Conservation (phyloP, 108 stramenopile species). For the Cyclotella kingstonii region DNA sequence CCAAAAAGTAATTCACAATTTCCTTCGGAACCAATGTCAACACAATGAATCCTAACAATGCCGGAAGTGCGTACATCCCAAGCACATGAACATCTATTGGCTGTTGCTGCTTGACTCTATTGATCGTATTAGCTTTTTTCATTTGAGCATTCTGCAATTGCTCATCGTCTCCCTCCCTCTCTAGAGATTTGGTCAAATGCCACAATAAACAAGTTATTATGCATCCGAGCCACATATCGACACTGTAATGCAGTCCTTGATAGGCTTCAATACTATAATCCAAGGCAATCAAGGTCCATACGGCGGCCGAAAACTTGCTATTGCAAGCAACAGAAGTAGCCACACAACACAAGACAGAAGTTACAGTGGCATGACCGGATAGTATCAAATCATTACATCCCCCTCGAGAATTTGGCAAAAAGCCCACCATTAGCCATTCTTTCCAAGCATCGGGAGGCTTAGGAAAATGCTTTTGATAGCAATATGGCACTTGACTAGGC, state of each 20-base stretch:
- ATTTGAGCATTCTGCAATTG: not conserved
- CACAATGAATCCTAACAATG: slow-evolving; percentile 47
- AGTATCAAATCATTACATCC: slow-evolving; percentile 87
- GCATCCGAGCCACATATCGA: slow-evolving; percentile 84
- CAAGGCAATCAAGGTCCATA: slow-evolving; percentile 68
- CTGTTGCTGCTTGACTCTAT: not conserved
- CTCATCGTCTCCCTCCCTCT: slow-evolving; percentile 29
- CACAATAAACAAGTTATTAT: slow-evolving; percentile 68
- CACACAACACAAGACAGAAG: slow-evolving; percentile 67
- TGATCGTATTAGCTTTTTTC: not conserved
- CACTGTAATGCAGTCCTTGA: slow-evolving; percentile 84
- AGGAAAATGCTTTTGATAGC: slow-evolving; percentile 70
- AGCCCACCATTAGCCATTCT: slow-evolving; percentile 69
- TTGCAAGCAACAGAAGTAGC: slow-evolving; percentile 52
- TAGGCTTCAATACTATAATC: slow-evolving; percentile 78
- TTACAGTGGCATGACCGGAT: slow-evolving; percentile 81
- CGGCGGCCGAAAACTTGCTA: slow-evolving; percentile 49
- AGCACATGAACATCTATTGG: slow-evolving; percentile 28
- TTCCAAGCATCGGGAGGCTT: slow-evolving; percentile 60
- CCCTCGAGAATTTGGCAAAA: slow-evolving; percentile 64
- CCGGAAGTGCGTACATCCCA: slow-evolving; percentile 54
- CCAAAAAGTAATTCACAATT: slow-evolving; percentile 51
- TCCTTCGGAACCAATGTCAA: slow-evolving; percentile 56
- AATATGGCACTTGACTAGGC: slow-evolving; percentile 61
- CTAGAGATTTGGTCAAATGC: slow-evolving; percentile 48